Evolutionary conservation across 805 yeast species (phyloP).

Genomic region (Danielia reshetovae): DNA sequence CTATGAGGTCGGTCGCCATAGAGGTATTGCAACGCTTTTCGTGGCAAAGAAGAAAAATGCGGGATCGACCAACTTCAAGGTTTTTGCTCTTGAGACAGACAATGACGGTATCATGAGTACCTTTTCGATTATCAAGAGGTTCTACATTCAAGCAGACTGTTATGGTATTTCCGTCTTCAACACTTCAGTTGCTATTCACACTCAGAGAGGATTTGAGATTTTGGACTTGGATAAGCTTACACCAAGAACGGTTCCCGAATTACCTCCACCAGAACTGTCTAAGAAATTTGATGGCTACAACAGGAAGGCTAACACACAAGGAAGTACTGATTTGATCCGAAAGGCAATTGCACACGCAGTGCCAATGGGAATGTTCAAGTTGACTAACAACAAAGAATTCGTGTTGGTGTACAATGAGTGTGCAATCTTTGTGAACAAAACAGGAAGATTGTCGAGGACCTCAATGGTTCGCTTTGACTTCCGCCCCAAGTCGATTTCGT

Average conservation of each 20-base stretch:
- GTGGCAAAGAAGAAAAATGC: conserved; percentile 53
- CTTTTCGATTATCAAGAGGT: conserved; percentile 38
- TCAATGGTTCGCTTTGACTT: conserved; percentile 42
- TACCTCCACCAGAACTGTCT: conserved; percentile 22
- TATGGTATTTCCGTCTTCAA: conserved; percentile 60
- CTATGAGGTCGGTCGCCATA: conserved; percentile 68
- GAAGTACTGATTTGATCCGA: conserved; percentile 34
- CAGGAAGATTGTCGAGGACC: conserved; percentile 49
- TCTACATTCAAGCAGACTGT: conserved; percentile 54
- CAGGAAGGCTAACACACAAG: conserved; percentile 16
- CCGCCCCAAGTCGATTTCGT: conserved; percentile 35
- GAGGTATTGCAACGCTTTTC: conserved; percentile 54
- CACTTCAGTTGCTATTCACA: conserved; percentile 62
- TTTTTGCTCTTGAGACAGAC: conserved; percentile 53
- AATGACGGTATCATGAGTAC: conserved; percentile 44
- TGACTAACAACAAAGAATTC: conserved; percentile 50
- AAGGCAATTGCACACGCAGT: conserved; percentile 38
- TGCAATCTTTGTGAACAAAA: conserved; percentile 60
- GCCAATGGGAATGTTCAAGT: conserved; percentile 63
- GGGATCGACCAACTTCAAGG: conserved; percentile 49
- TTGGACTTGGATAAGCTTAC: conserved; percentile 55
- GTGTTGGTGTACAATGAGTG: conserved; percentile 67
- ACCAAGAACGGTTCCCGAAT: conserved; percentile 56
- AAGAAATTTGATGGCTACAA: conserved; percentile 30
- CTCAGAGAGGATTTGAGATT: conserved; percentile 64